phyloP scores from a whole-genome alignment of 306 rosid species.

The Crotalaria pallida region DNA sequence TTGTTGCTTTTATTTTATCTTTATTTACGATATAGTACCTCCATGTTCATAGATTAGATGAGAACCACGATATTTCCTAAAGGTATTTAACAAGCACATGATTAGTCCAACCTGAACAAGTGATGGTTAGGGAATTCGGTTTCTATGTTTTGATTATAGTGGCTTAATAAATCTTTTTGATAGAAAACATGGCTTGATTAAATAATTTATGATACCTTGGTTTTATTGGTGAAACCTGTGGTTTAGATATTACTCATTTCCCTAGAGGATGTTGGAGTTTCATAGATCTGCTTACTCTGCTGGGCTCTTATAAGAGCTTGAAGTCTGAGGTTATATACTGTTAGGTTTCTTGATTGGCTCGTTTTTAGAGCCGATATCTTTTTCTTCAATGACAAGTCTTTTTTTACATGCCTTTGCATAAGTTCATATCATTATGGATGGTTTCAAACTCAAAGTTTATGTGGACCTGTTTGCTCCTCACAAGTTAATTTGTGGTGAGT shows the following conservation, averaged over 20 bases:
- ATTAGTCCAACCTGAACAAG: too few species aligned
- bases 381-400: neutral
- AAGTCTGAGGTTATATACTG: neutral
- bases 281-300: neutral
- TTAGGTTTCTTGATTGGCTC: conserved; percentile 2
- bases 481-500: neutral
- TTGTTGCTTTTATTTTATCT: too few species aligned
- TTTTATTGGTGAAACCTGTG: neutral
- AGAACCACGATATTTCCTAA: too few species aligned
- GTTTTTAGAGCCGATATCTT: neutral
- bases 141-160: neutral
- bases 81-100: too few species aligned
- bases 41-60: too few species aligned
- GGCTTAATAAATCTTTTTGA: neutral
- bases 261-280: neutral
- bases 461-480: neutral
- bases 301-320: neutral
- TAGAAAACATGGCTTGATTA: too few species aligned
- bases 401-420: neutral
- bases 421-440: neutral
- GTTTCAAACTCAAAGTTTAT: neutral
- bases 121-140: neutral
- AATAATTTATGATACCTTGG: neutral
- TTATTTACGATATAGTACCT: too few species aligned
- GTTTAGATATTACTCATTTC: neutral